Evolutionary conservation across 2,329 filamentous ascomycete genomes (phyloP), one percentile per base, ranked within the genome.

Genomic region (Colletotrichum camelliae): DNA sequence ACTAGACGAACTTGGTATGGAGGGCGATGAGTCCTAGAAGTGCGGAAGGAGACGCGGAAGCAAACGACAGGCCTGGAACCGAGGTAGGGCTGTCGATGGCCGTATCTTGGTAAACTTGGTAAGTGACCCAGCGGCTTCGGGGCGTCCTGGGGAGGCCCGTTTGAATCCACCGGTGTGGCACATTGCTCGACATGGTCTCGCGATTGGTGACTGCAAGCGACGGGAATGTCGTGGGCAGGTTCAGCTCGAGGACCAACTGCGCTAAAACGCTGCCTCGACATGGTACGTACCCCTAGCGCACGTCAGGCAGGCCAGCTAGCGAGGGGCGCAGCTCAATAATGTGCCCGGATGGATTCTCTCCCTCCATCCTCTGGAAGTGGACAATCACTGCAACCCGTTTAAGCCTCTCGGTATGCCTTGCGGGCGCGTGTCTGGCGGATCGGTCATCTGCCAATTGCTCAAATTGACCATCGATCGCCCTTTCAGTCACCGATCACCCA

Each of bases 311-410:
- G 24, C 31, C 24, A 31, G 39, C 62, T 66, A 72, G 61, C 65
- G 74, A 43, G 70, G 65, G 74, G 74, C 74, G 70, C 70, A 76
- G 74, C 31, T 21, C 39, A 64, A 60, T 60, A 68, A 48, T 72
- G 37, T 12, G 48, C 18, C 55, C 9, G 37, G 58, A 27, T 61
- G 24, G 57, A 61, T 43, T 43, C 18, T 6, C 57, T 48, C 35
- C 24, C 21, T 21, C 35, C 33, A 24, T 48, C 57, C 37, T 12
- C 7, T 16, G 7, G 16, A 60, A 60, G 33, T 68, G 15, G 52
- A 72, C 12, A 72, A 67, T 18, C 9, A n/a, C 39, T 27, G 61
- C 15, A 29, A 29, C 27, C 39, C 21, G 21, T 18, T 65, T 52
- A 15, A 60, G 65, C 74, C 74, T 60, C 6, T 43, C 18, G 65